These are phyloP conservation scores for Xylaria scruposa DNA, from an alignment of 495 filamentous ascomycete species.

Conservation along the genomic window DNA sequence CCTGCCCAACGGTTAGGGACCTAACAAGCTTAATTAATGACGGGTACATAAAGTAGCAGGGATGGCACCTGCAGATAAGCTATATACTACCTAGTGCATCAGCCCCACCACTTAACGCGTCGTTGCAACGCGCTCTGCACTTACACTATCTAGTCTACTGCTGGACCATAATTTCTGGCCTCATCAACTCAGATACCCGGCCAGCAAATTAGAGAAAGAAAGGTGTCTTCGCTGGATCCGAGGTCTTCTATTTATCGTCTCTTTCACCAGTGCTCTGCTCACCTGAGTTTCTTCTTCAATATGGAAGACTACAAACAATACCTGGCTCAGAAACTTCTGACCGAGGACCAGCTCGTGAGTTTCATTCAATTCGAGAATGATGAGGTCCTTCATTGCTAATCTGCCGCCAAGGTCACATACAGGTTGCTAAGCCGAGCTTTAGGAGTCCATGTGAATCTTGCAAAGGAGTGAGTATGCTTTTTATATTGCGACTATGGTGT, in stretches of 20 bases:
- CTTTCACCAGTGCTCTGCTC: not conserved
- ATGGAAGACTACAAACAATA: conserved; percentile 70
- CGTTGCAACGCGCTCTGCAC: conserved; percentile 5
- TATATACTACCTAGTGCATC: not conserved
- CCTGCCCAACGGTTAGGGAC: not conserved
- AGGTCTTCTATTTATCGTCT: not conserved
- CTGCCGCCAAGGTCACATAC: conserved; percentile 74
- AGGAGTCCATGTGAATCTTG: conserved; percentile 79
- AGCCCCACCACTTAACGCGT: conserved; percentile 46
- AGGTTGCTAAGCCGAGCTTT: conserved; percentile 78
- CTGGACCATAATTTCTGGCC: not conserved
- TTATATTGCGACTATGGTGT: conserved; percentile 19
- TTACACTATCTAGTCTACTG: not conserved
- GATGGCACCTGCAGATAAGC: not conserved
- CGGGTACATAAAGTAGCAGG: conserved; percentile 5
- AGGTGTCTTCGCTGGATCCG: not conserved
- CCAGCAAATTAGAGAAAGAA: not conserved
- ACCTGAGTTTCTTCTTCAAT: conserved; percentile 6
- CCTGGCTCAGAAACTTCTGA: conserved; percentile 76
- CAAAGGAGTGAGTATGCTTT: conserved; percentile 75
- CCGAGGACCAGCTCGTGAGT: conserved; percentile 75
- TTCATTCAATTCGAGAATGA: conserved; percentile 13
- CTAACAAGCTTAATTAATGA: not conserved
- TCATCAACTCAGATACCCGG: not conserved
- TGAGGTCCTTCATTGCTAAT: conserved; percentile 21